Base-by-base conservation (phyloP, 306 rosid genomes). In the Ormosia emarginata region DNA sequence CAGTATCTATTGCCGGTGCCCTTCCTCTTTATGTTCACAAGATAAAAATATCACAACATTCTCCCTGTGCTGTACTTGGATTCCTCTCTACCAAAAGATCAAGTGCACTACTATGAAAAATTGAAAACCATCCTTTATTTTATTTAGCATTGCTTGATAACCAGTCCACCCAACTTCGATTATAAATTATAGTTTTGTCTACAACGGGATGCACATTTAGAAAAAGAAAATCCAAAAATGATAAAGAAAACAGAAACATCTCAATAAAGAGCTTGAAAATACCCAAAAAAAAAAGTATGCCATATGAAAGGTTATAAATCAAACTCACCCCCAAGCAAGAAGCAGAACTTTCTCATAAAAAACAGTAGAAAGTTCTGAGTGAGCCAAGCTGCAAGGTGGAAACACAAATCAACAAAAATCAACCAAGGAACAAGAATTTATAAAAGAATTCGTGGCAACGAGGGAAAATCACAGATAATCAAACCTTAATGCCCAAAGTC, bases 401-500 rank as follows among this genome's bases (percentile, higher is more conserved):
- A 78, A 76, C 71, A 89, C 64, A 47, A n/a, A 85, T 70, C 40
- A 86, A 73, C 71, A 89, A 68, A 47, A n/a, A 85, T 70, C 40
- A 86, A 73, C 34, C 47, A 33, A 52, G 56, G 55, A 67, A 49
- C 10, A 47, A 39, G 47, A 41, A 39, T 8, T 18, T 5, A 33
- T 53, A 67, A 46, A 56, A 78, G 78, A 75, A 63, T 59, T 44
- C 14, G 18, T 0, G 74, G 61, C 53, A 55, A 75, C 52, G 71
- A 40, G 29, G 39, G 49, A 71, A 76, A 77, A 61, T 4, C 10
- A 15, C 34, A 66, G 85, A n/a, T 37, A 78, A 81, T 30, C 82
- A 69, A 74, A 92, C 98, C 98, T 94, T 81, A 94, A 89, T 83
- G 98, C 98, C 98, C 98, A 94, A 17, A 94, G 97, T 79, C 98